These are phyloP conservation scores for Aspergillus udagawae DNA, from an alignment of 2,329 filamentous ascomycete species.

Conservation along the genomic window DNA sequence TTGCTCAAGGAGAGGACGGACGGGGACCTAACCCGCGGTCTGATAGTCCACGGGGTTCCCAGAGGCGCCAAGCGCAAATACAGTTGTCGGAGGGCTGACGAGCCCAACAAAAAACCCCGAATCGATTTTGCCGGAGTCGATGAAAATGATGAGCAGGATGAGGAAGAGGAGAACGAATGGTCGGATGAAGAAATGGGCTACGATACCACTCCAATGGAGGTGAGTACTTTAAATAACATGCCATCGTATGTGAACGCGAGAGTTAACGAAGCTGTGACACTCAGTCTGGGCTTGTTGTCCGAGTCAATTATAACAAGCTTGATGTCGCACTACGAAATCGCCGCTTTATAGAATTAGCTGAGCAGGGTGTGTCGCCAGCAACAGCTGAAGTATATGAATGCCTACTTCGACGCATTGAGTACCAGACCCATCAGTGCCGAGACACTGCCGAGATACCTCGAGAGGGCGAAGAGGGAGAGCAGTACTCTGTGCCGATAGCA, in stretches of 20 bases:
- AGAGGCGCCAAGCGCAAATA: constrained; percentile 33
- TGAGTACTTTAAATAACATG: constrained; percentile 15
- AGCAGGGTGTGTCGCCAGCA: constrained; percentile 65
- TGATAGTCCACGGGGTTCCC: constrained; percentile 30
- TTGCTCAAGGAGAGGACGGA: constrained; percentile 33
- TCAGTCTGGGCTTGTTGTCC: constrained; percentile 68
- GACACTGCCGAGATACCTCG: constrained; percentile 34
- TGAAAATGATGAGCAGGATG: constrained; percentile 22
- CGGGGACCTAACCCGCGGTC: constrained; percentile 31
- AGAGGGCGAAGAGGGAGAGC: constrained; percentile 40
- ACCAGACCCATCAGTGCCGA: constrained; percentile 64
- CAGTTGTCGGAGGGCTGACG: constrained; percentile 15
- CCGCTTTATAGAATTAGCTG: constrained; percentile 68
- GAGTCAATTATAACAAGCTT: constrained; percentile 81
- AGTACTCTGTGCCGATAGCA: constrained; percentile 34
- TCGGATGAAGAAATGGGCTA: constrained; percentile 33
- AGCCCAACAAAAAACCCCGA: constrained; percentile 17
- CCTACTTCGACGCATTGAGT: constrained; percentile 67
- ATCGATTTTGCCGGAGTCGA: constrained; percentile 27
- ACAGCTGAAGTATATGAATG: constrained; percentile 76
- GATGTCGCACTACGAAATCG: constrained; percentile 77
- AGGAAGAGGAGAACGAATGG: constrained; percentile 34
- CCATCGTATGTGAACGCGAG: constrained; percentile 3
- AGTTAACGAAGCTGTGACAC: constrained; percentile 8
- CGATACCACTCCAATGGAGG: constrained; percentile 36